These are phyloP conservation scores for Syzygium jambos DNA, from an alignment of 345 rosid genomes.

Conservation along the genomic window DNA sequence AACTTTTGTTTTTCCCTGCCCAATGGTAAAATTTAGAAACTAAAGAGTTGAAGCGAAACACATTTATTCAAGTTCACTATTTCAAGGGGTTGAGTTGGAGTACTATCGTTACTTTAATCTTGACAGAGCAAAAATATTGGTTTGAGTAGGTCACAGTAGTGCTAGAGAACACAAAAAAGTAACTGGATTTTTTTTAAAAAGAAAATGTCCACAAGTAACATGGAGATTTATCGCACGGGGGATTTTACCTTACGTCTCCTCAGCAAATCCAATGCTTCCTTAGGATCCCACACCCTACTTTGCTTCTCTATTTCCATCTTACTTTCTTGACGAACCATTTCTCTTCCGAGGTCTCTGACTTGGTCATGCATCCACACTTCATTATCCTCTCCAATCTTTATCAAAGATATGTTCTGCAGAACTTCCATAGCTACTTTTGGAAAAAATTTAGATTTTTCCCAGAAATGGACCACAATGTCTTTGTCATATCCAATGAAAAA, in stretches of 20 bases:
- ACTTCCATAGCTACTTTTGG: accelerated
- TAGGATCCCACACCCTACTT: background rate
- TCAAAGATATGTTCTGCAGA: background rate
- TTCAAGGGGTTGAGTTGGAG: accelerated
- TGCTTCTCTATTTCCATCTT: accelerated
- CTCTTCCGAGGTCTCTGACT: background rate
- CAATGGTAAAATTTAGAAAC: accelerated
- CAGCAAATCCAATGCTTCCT: accelerated
- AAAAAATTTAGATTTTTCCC: accelerated
- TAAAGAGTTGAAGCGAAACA: accelerated
- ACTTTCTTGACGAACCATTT: background rate
- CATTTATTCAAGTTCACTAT: accelerated
- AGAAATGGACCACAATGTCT: accelerated
- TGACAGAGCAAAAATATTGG: accelerated
- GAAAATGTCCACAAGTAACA: accelerated
- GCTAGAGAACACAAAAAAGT: background rate
- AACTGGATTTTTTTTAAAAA: accelerated
- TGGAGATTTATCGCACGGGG: background rate
- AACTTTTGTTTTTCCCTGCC: accelerated
- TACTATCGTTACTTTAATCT: accelerated
- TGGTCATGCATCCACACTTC: accelerated
- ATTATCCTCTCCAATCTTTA: accelerated
- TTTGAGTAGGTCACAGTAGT: accelerated
- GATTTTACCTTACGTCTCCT: accelerated
- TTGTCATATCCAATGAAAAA: accelerated